A percentile compares a stretch with the other conserved stretches of the same genome.
Evolutionary conservation across 331 rosid species (phyloP).

Genomic region (Quercus tomentella): DNA sequence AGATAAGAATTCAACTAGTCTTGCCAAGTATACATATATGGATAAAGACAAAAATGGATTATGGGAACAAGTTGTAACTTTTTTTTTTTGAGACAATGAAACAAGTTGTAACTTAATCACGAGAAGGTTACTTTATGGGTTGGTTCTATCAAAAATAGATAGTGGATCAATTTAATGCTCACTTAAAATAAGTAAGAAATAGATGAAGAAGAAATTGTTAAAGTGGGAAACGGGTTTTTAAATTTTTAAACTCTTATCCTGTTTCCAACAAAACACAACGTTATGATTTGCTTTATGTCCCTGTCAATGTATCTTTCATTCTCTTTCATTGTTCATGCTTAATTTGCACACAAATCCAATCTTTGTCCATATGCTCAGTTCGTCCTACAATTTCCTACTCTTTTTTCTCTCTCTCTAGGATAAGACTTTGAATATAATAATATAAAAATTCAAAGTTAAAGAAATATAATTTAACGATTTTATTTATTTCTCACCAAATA

Average conservation of each 20-base stretch:
- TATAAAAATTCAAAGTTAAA: no score
- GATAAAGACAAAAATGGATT: background rate
- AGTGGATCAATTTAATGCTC: background rate
- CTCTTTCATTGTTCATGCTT: background rate
- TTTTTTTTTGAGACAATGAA: no score
- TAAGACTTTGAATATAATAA: no score
- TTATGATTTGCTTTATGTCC: background rate
- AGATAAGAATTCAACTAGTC: no score
- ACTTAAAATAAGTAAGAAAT: background rate
- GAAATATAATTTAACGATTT: no score
- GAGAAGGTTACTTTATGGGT: background rate
- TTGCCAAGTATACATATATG: background rate
- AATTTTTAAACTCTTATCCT: background rate
- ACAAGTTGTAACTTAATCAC: background rate
- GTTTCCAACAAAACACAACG: background rate
- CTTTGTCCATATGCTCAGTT: background rate
- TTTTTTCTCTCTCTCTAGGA: no score
- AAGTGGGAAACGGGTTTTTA: background rate
- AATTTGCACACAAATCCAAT: constrained; percentile 3
- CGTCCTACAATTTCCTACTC: no score
- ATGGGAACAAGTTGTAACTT: background rate
- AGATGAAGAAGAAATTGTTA: background rate
- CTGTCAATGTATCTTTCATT: background rate
- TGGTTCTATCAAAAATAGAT: background rate
- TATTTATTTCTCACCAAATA: no score